phyloP scores from a whole-genome alignment of 768 basidiomycete species.

The Leccinum sublutescens region DNA sequence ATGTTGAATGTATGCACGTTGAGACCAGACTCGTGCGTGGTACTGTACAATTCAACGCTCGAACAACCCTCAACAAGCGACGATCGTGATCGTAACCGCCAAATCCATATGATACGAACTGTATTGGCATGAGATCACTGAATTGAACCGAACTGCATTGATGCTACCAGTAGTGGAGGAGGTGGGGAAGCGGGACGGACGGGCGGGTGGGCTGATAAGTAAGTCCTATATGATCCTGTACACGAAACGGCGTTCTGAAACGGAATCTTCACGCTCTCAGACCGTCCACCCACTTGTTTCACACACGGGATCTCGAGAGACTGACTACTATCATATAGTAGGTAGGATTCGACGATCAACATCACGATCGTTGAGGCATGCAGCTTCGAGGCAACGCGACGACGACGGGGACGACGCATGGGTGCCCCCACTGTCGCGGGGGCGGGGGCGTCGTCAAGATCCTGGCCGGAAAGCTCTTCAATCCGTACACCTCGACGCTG shows the following conservation, averaged over 20 bases:
- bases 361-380: neutral
- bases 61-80: neutral
- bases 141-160: neutral
- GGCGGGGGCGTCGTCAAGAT: conserved; percentile 5
- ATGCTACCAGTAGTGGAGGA: neutral
- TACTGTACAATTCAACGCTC: neutral
- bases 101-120: neutral
- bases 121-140: neutral
- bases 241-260: neutral
- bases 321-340: neutral
- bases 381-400: neutral
- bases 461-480: conserved; percentile 51
- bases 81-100: neutral
- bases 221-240: neutral
- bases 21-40: too few relatives aligned
- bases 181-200: too few relatives aligned
- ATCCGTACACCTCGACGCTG: conserved; percentile 42
- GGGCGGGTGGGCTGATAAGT: neutral
- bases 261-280: neutral
- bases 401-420: neutral
- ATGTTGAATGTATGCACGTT: conserved; percentile 4
- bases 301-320: neutral
- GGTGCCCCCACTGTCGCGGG: neutral
- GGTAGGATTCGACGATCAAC: neutral
- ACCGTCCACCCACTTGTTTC: neutral